These are phyloP conservation scores for Teratosphaeriaceae sp. DNA, from an alignment of 2,329 filamentous ascomycete genomes.

Conservation along the genomic window DNA sequence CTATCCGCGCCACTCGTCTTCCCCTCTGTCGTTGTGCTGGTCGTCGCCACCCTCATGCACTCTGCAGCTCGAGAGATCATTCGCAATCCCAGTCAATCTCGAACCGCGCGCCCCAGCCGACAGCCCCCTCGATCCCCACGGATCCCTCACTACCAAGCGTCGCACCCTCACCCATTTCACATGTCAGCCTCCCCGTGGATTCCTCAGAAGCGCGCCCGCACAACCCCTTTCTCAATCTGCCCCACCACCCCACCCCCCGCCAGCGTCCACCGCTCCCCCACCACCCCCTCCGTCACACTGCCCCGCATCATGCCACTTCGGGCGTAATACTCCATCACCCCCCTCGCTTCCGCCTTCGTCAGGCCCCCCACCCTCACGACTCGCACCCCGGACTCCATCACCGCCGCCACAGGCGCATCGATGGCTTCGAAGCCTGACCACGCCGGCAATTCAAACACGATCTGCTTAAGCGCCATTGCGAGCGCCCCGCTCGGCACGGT, in stretches of 20 bases:
- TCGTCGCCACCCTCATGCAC: no score
- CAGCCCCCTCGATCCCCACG: no score
- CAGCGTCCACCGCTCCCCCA: slow-evolving; percentile 78
- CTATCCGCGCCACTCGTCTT: no score
- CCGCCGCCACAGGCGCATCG: neutral
- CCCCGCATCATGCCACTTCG: slow-evolving; percentile 71
- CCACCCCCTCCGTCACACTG: slow-evolving; percentile 61
- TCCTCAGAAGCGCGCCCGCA: slow-evolving; percentile 36
- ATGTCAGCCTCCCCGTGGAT: no score
- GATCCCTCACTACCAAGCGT: no score
- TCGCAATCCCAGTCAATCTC: no score
- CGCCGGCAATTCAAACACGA: slow-evolving; percentile 27
- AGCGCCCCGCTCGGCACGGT: no score
- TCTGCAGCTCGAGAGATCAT: no score
- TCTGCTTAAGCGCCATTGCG: neutral
- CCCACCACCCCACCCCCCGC: slow-evolving; percentile 75
- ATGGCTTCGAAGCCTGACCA: slow-evolving; percentile 44
- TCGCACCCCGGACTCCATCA: slow-evolving; percentile 23
- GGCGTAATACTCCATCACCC: slow-evolving; percentile 90
- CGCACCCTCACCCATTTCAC: no score
- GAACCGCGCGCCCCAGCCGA: no score
- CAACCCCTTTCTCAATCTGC: slow-evolving; percentile 68
- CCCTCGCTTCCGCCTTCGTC: slow-evolving; percentile 65
- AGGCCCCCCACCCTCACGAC: slow-evolving; percentile 58
- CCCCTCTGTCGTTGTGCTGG: no score